Percentiles rank a stretch among this genome's conserved stretches.
Conservation (phyloP, 176 grass and related monocot genomes). For the Bonia amplexicaulis region DNA sequence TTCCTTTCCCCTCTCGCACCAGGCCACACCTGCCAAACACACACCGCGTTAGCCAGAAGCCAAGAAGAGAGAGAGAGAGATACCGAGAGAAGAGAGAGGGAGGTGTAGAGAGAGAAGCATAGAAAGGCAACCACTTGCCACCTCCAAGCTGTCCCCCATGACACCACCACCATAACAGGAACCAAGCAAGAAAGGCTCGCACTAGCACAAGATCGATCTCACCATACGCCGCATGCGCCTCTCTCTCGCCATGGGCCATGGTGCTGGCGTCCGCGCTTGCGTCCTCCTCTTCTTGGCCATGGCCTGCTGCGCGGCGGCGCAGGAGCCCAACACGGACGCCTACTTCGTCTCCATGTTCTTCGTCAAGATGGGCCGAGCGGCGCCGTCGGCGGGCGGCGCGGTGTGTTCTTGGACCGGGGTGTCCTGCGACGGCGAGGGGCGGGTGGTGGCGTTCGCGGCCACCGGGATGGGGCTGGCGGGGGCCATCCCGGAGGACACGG, state of each 20-base stretch:
- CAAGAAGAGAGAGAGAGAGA: not conserved
- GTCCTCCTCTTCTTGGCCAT: conserved; percentile 5
- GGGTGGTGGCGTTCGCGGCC: conserved; percentile 42
- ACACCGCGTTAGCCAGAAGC: not conserved
- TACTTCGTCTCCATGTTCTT: conserved; percentile 68
- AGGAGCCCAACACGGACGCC: conserved; percentile 82
- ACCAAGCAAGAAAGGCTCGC: not conserved
- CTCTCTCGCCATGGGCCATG: conserved; percentile 13
- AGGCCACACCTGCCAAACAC: conserved; percentile 18
- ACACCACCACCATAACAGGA: not conserved
- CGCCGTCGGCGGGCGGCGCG: conserved; percentile 11
- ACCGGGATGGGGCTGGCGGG: conserved; percentile 53
- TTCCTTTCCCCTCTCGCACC: conserved; percentile 12
- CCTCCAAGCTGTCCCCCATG: conserved; percentile 37
- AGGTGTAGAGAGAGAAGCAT: not conserved
- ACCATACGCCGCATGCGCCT: not conserved
- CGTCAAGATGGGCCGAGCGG: conserved; percentile 37
- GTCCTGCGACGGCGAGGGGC: conserved; percentile 47
- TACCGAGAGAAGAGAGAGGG: not conserved
- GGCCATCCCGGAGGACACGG: conserved; percentile 64
- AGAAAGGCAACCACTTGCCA: conserved; percentile 19
- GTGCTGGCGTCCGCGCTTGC: not conserved
- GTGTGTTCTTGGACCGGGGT: conserved; percentile 66
- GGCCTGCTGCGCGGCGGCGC: conserved; percentile 24
- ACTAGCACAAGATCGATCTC: conserved; percentile 18